Conservation (phyloP, 2,329 filamentous ascomycete genomes). For the Alternaria conjuncta region DNA sequence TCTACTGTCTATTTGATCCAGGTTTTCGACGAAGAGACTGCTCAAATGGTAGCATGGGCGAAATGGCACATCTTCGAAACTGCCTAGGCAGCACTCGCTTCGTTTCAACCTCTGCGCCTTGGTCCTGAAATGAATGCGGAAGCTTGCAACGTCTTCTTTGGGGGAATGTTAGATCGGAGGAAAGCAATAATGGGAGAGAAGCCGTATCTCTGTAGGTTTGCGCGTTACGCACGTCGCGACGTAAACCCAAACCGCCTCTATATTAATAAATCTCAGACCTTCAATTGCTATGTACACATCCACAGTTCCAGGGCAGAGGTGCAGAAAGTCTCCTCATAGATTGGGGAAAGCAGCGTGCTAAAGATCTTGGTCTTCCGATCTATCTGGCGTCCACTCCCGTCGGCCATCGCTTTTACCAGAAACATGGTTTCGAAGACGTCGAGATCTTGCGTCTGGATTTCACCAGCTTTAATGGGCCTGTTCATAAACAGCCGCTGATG, state of each 20-base stretch:
- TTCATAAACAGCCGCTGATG: constrained; percentile 33
- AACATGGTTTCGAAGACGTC: constrained; percentile 34
- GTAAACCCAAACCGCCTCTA: neutral
- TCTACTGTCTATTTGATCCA: constrained; percentile 24
- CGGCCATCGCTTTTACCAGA: constrained; percentile 30
- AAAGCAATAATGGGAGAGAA: constrained; percentile 26
- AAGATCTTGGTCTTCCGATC: constrained; percentile 28
- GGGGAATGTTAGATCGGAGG: constrained; percentile 22
- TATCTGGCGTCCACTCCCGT: constrained; percentile 35
- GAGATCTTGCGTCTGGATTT: constrained; percentile 26
- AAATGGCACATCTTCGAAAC: constrained; percentile 41
- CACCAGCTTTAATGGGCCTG: constrained; percentile 18
- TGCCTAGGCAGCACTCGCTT: constrained; percentile 12
- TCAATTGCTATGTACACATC: constrained; percentile 37
- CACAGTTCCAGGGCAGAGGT: constrained; percentile 30
- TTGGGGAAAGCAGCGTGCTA: constrained; percentile 30
- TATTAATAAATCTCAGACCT: constrained; percentile 21
- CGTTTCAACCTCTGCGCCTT: constrained; percentile 17
- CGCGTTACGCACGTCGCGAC: fast-evolving
- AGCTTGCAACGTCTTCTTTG: constrained; percentile 34
- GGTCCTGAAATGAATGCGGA: constrained; percentile 28
- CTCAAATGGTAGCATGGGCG: constrained; percentile 35
- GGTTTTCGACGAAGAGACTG: constrained; percentile 29
- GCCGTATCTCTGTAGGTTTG: constrained; percentile 34
- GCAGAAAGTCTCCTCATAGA: constrained; percentile 31